Evolutionary conservation across 805 yeast species (phyloP).

Genomic region (Candida ficus): DNA sequence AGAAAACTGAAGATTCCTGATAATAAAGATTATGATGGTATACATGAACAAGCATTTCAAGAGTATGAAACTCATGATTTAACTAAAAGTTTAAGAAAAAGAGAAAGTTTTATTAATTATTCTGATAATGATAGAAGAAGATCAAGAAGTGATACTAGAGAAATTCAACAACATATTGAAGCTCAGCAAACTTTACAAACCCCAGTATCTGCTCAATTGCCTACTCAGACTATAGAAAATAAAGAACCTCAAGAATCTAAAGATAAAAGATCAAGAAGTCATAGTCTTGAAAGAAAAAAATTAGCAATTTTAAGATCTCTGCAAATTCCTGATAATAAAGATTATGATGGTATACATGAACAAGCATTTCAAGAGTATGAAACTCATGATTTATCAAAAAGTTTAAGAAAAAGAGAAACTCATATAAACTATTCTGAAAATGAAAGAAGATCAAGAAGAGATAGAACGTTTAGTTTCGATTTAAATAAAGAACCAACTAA

Average conservation of each 20-base stretch:
- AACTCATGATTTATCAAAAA: constrained; percentile 8
- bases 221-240: not conserved
- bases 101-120: constrained; percentile 8
- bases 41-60: constrained; percentile 29
- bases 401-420: constrained; percentile 12
- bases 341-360: constrained; percentile 31
- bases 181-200: no score
- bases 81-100: constrained; percentile 12
- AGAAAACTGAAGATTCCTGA: constrained; percentile 33
- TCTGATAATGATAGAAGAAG: constrained; percentile 1
- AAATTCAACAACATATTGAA: no score
- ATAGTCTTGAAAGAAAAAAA: constrained; percentile 11
- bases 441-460: constrained; percentile 1
- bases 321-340: constrained; percentile 34
- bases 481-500: not conserved
- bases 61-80: constrained; percentile 14
- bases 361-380: constrained; percentile 25
- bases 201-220: no score
- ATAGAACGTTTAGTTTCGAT: not conserved
- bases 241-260: constrained; percentile 8
- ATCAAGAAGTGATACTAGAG: not conserved
- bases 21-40: constrained; percentile 31
- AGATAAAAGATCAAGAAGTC: constrained; percentile 12
- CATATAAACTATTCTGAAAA: constrained; percentile 2
- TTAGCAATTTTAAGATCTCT: constrained; percentile 25